Evolutionary conservation across 2,329 filamentous ascomycete species (phyloP), one percentile per base, ranked within the genome.

Genomic region (Coniella vitis): DNA sequence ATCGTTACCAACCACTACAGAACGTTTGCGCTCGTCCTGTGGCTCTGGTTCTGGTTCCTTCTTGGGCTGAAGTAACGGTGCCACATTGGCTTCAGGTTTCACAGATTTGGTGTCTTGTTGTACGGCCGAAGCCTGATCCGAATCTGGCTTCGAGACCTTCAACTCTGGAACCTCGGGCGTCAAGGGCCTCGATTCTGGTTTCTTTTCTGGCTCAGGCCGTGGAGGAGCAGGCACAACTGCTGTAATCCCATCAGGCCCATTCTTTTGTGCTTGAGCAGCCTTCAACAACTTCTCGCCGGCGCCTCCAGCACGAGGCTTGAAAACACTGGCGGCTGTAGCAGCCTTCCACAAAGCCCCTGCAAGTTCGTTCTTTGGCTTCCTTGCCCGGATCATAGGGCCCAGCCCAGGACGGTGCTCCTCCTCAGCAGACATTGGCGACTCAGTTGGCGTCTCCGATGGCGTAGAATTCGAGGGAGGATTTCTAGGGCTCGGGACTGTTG

Each of bases 351-450:
- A 79, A 5, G 79, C 76, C 32, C 79, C 84, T 17, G 87, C 87
- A 58, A 93, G 74, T 49, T 93, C 84, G n/a, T 74, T 76, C 54
- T 78, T 82, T 1, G 82, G 84, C 53, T 78, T 80, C 61, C 87
- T 88, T 54, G 84, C 81, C 66, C 88, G 91, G 59, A 96, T 85
- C 90, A 95, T 95, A 2, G 90, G 88, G 0, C 89, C 89, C 7
- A 95, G 75, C 1, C 89, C 90, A 16, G 89, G 88, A n/a, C 87
- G 69, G 7, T 54, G 60, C 2, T 75, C 72, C 45, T 74, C 70
- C 2, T 50, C 57, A 32, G 59, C 54, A 5, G 63, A 62, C 5
- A 57, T 48, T 1, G 64, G 59, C 4, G 65, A 59, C 13, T 60
- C 60, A n/a, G 54, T 52, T 7, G 53, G 39, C 1, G 51, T 48